These are phyloP conservation scores for Nakazawaea populi DNA, from an alignment of 805 yeast genomes.

Conservation along the genomic window DNA sequence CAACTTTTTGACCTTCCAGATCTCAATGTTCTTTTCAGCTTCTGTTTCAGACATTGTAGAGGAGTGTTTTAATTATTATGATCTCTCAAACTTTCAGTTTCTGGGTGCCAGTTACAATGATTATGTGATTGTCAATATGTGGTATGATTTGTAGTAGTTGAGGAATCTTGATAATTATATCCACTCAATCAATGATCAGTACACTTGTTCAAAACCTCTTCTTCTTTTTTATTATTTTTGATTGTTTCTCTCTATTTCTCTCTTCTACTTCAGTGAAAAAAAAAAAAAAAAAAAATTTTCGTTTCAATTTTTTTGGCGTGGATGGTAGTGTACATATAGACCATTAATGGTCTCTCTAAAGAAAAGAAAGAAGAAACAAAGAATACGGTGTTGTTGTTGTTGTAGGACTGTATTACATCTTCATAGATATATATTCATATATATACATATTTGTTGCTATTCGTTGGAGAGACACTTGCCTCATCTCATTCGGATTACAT, in stretches of 20 bases:
- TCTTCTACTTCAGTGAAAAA: background rate
- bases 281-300: too few species aligned
- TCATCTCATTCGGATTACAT: too few species aligned
- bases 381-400: background rate
- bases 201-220: background rate
- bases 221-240: too few species aligned
- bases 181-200: too few species aligned
- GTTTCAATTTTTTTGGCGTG: too few species aligned
- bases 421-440: background rate
- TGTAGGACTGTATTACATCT: too few species aligned
- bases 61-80: too few species aligned
- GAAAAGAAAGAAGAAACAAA: background rate
- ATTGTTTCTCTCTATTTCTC: background rate
- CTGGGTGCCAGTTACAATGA: too few species aligned
- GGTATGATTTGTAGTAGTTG: background rate
- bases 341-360: too few species aligned
- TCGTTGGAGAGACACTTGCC: background rate
- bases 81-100: too few species aligned
- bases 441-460: background rate
- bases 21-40: constrained; percentile 94
- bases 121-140: too few species aligned
- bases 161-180: background rate
- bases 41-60: constrained; percentile 44
- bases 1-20: constrained; percentile 97
- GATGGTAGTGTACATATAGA: too few species aligned